Base-by-base conservation (phyloP, 2,329 filamentous ascomycete species). In the Aspergillus thermomutatus region DNA sequence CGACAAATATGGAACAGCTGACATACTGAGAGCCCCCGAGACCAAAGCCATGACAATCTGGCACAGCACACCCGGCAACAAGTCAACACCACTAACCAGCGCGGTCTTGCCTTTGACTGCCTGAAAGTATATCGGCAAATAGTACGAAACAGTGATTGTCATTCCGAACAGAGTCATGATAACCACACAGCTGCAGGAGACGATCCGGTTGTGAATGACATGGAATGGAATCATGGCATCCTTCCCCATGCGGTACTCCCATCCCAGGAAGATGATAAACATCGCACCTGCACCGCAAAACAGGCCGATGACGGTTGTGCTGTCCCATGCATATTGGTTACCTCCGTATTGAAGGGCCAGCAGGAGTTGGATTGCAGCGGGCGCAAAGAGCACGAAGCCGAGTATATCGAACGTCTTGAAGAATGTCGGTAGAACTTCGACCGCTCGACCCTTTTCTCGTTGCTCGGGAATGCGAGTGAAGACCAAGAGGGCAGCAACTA, bases 51-150 rank as follows among this genome's bases (percentile, higher is more conserved):
- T 65, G 1, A 73, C 52, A 21, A 72, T 54, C 55, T 72, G 69
- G 4, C 64, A 66, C 3, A 81, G 54, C 14, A 69, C 65, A 10
- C 60, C 62, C 1, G 68, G 67, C 0, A 70, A 53, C 25, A 69
- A 25, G 40, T 68, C 55, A 1, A 70, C 66, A 21, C 68, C 67
- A 28, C 66, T 68, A 41, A 65, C 56, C 26, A 68, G 51, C 0
- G 68, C 59, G 1, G 62, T 59, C 8, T 68, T 65, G 49, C 68
- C 66, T 21, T 66, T 60, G 8, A 79, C 69, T 1, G 69, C 67
- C 63, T 82, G 79, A 66, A 82, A 82, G 61, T 79, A 81, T 34
- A 82, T 76, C 8, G 79, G 77, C 0, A 81, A 66, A 62, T 78
- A 80, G 65, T 77, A 81, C 1, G 77, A 52, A 52, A 72, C 62